phyloP scores from a whole-genome alignment of 495 filamentous ascomycete species.

The Penicillium diatomitis region DNA sequence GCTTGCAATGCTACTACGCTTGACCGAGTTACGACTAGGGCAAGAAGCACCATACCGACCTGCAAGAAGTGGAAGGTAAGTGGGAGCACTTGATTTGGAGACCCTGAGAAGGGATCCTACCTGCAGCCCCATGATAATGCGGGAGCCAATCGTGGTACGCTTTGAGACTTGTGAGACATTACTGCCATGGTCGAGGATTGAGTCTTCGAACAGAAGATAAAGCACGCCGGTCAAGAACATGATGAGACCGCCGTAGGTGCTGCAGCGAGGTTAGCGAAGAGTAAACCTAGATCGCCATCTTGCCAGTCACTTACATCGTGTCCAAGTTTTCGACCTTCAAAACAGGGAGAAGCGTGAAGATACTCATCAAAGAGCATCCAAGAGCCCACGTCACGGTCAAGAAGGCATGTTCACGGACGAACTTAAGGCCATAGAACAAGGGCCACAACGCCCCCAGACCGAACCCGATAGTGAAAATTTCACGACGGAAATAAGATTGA shows the following conservation, averaged over 20 bases:
- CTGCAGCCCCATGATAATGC: constrained; percentile 48
- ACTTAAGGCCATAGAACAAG: constrained; percentile 57
- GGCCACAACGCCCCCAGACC: constrained; percentile 72
- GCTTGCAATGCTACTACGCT: constrained; percentile 76
- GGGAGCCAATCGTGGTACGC: constrained; percentile 35
- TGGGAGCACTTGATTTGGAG: neutral
- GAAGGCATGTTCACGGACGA: constrained; percentile 52
- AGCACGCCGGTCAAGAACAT: constrained; percentile 72
- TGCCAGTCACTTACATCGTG: constrained; percentile 55
- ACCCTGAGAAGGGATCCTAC: constrained; percentile 16
- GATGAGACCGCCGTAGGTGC: constrained; percentile 63
- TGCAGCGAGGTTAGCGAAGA: constrained; percentile 31
- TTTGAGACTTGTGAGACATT: constrained; percentile 13
- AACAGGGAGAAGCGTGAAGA: constrained; percentile 82
- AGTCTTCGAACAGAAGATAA: constrained; percentile 77
- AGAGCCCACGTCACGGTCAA: constrained; percentile 67
- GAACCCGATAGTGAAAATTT: constrained; percentile 79
- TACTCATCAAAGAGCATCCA: constrained; percentile 74
- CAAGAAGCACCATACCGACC: constrained; percentile 75
- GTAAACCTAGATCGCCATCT: too few relatives aligned
- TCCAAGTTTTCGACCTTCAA: constrained; percentile 71
- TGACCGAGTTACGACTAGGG: constrained; percentile 78
- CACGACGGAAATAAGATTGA: constrained; percentile 81
- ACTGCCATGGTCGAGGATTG: constrained; percentile 36
- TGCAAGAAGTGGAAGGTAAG: constrained; percentile 4